These are phyloP conservation scores for Penicillium vulpinum DNA, from an alignment of 2,329 filamentous ascomycete species.

Conservation along the genomic window DNA sequence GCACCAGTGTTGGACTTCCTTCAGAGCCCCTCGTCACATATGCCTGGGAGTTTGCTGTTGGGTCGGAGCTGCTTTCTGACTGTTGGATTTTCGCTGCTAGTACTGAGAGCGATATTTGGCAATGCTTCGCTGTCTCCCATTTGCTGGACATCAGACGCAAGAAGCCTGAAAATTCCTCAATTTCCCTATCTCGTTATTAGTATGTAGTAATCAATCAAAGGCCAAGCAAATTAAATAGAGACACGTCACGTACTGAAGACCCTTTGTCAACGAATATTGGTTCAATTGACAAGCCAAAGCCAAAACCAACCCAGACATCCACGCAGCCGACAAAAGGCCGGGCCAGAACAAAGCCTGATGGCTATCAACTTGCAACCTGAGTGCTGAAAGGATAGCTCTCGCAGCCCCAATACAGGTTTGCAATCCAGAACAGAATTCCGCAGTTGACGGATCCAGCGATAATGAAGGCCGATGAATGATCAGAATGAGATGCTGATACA, in stretches of 20 bases:
- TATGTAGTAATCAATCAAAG: not conserved
- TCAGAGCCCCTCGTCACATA: conserved; percentile 9
- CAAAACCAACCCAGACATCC: conserved; percentile 45
- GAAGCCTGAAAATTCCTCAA: conserved; percentile 34
- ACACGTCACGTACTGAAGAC: conserved; percentile 27
- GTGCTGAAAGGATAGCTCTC: conserved; percentile 39
- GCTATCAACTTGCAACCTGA: conserved; percentile 34
- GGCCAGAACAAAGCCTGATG: conserved; percentile 43
- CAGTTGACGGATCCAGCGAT: conserved; percentile 39
- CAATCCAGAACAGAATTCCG: conserved; percentile 43
- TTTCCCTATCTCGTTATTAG: conserved; percentile 32
- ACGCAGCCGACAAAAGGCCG: conserved; percentile 41
- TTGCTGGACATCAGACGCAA: conserved; percentile 38
- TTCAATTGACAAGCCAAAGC: conserved; percentile 45
- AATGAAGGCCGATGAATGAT: conserved; percentile 43
- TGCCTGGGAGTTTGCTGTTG: conserved; percentile 5
- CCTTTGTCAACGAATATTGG: conserved; percentile 40
- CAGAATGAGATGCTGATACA: conserved; percentile 44
- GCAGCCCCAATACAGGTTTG: conserved; percentile 45
- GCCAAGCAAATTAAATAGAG: not conserved
- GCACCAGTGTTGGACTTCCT: not conserved
- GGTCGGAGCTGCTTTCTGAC: not conserved
- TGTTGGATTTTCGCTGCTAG: conserved; percentile 36
- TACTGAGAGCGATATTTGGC: conserved; percentile 37
- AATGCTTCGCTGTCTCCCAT: conserved; percentile 45